Percentiles rank a stretch among this genome's conserved stretches.
Conservation (phyloP, 148 eudicot genomes). For the Mesembryanthemum crystallinum region DNA sequence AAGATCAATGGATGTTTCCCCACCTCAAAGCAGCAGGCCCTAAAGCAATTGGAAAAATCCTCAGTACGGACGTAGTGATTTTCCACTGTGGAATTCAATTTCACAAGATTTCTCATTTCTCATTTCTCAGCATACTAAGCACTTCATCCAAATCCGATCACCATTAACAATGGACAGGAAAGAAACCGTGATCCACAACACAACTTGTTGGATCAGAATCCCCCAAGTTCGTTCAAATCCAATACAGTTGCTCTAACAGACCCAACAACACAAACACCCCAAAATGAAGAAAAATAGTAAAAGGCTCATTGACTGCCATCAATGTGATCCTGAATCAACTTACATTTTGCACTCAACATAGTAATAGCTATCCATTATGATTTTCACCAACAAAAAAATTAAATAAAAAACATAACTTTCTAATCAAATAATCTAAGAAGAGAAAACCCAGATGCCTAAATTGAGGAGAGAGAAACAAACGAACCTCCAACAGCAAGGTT, state of each 20-base stretch:
- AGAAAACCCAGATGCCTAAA: constrained; percentile 6
- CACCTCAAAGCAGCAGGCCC: background rate
- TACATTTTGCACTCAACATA: constrained; percentile 1
- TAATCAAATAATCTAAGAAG: constrained; percentile 7
- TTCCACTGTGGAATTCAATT: background rate
- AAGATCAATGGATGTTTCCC: background rate
- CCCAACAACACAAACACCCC: background rate
- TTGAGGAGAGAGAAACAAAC: constrained; percentile 8
- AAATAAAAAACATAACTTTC: background rate
- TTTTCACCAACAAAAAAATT: background rate
- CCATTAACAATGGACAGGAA: background rate
- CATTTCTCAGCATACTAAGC: background rate
- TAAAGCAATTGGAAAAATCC: background rate
- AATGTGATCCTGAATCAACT: background rate
- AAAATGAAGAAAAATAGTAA: background rate
- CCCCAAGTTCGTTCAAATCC: too few relatives aligned
- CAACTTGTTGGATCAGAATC: background rate
- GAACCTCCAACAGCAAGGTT: constrained; percentile 84
- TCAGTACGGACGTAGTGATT: background rate
- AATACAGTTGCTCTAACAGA: background rate
- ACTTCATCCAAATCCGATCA: background rate
- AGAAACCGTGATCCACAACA: constrained; percentile 5
- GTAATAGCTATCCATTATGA: background rate
- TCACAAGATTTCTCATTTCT: background rate
- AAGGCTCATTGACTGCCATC: background rate